Base-by-base conservation (phyloP, 2,329 filamentous ascomycete species). In the Bipolaris oryzae region DNA sequence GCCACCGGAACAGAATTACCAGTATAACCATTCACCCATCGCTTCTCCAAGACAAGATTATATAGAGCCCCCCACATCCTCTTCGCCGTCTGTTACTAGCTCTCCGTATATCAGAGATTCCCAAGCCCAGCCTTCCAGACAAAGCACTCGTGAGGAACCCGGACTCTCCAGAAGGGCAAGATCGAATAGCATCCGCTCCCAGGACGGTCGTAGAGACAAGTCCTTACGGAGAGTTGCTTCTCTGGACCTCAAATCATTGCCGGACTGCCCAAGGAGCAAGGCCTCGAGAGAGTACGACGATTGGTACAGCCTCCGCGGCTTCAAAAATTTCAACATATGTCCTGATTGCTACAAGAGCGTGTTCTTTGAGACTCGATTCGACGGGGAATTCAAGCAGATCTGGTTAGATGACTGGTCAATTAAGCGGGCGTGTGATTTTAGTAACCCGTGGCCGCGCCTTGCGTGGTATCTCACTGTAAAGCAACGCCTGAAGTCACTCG, bases 401-500 rank as follows among this genome's bases (percentile, higher is more conserved):
- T 81, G 85, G 28, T 79, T 81, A 25, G 85, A 87, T 15, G 80
- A 85, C 4, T 78, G 82, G 2, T 82, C 85, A 13, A 79, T 82
- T 38, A 81, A 85, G 43, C 82, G 90, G 7, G 81, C 84, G 43
- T 98, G 94, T 77, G 89, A 92, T 62, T 91, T 97, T 75, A 91
- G 90, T 28, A 83, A 86, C 11, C 85, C 89, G 0, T 97, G 92
- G 91, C 89, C 91, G 67, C 87, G 91, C 25, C 86, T 96, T 37
- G 92, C 92, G 0, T 96, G 90, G 86, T 82, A 93, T 3, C 82
- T 96, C 60, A 93, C 88, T 2, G 79, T 90, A 50, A 92, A 92
- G 74, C 85, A 91, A 63, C 78, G 85, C 11, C 80, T 85, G 16
- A 80, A 83, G 3, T 87, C 91, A 62, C 78, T 95, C 38, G 84